Percentiles rank a stretch among this genome's conserved stretches.
Evolutionary conservation across 2,329 filamentous ascomycete genomes (phyloP).

Genomic region (Beauveria sp.): DNA sequence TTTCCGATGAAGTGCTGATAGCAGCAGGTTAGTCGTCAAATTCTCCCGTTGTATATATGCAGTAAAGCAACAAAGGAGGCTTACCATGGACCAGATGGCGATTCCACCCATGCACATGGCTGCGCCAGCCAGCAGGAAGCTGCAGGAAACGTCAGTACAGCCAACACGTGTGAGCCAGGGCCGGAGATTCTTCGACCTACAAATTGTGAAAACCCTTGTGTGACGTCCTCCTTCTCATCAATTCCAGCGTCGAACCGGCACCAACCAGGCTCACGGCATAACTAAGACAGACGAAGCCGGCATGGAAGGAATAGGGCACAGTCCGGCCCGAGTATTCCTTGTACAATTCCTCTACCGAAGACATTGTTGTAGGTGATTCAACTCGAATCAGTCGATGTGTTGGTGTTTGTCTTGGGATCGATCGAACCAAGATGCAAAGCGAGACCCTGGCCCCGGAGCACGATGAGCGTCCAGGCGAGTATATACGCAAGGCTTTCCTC

Average conservation of each 20-base stretch:
- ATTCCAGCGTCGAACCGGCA: constrained; percentile 69
- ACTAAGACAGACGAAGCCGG: constrained; percentile 63
- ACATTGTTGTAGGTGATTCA: background rate
- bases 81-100: constrained; percentile 64
- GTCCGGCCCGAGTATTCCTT: constrained; percentile 35
- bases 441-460: background rate
- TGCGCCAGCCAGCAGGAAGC: constrained; percentile 55
- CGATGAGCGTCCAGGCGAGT: background rate
- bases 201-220: constrained; percentile 61
- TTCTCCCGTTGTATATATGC: too few species aligned
- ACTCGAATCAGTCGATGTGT: background rate
- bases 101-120: constrained; percentile 67
- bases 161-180: background rate
- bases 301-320: constrained; percentile 42
- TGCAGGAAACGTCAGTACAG: constrained; percentile 20
- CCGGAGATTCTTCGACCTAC: constrained; percentile 32
- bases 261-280: constrained; percentile 71
- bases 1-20: constrained; percentile 75
- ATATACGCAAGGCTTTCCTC: background rate
- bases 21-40: background rate
- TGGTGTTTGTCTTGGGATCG: background rate
- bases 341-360: constrained; percentile 23
- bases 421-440: background rate
- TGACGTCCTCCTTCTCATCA: constrained; percentile 69
- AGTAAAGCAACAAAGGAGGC: constrained; percentile 11